A percentile compares a stretch with the other conserved stretches of the same genome.
These are phyloP conservation scores for Nakazawaea peltata DNA, from an alignment of 805 yeast genomes.

Conservation along the genomic window DNA sequence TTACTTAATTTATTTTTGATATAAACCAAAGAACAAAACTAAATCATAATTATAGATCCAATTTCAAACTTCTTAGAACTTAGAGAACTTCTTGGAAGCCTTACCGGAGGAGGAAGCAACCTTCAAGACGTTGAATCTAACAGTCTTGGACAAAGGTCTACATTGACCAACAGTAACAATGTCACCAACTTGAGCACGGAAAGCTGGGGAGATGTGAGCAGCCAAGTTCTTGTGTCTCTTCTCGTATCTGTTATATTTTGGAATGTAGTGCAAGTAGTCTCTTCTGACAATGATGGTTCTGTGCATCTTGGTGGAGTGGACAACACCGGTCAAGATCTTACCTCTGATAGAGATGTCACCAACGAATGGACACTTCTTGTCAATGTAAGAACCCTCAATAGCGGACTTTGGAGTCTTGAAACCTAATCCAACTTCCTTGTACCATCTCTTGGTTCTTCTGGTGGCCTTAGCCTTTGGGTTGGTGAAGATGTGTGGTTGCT, in stretches of 20 bases:
- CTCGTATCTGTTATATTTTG: constrained; percentile 99
- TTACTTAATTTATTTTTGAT: too few species aligned
- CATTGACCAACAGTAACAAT: constrained; percentile 99
- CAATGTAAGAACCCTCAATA: constrained; percentile 97
- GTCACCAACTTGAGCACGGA: constrained; percentile 99
- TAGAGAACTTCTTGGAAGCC: constrained; percentile 90
- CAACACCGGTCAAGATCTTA: constrained; percentile 98
- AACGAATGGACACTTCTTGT: constrained; percentile 99
- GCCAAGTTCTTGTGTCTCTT: constrained; percentile 99
- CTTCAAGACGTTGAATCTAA: constrained; percentile 98
- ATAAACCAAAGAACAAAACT: too few species aligned
- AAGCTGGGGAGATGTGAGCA: constrained; percentile 99
- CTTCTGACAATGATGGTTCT: constrained; percentile 99
- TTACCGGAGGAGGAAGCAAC: constrained; percentile 84
- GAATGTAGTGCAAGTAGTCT: constrained; percentile 99
- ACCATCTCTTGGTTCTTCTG: constrained; percentile 99
- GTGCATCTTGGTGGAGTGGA: constrained; percentile 99
- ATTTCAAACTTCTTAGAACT: constrained; percentile 55
- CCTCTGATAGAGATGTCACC: constrained; percentile 99
- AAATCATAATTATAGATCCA: neutral
- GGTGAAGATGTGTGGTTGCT: constrained; percentile 99
- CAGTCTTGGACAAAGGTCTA: constrained; percentile 99
- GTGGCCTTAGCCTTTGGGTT: constrained; percentile 99
- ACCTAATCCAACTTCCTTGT: constrained; percentile 99
- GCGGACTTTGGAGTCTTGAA: constrained; percentile 99